Conservation (phyloP, 2,329 filamentous ascomycete genomes). For the Dendrostoma leiphaemia region DNA sequence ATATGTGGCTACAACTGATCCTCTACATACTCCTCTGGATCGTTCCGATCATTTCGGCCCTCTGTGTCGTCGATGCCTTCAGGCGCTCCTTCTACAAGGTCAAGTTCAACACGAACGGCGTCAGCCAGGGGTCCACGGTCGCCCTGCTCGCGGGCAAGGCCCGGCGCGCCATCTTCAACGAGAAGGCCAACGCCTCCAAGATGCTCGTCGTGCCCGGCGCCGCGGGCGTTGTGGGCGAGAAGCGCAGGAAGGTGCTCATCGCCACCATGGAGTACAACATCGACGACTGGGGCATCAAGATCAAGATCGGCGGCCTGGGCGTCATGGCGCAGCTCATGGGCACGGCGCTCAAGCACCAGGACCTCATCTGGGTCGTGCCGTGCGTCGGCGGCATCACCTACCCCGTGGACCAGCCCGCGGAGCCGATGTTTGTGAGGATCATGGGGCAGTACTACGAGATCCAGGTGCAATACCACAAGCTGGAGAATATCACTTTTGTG, state of each 20-base stretch:
- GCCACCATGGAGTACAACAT: constrained; percentile 62
- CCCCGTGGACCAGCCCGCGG: constrained; percentile 55
- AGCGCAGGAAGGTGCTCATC: constrained; percentile 24
- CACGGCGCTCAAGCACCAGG: constrained; percentile 61
- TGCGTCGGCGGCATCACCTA: constrained; percentile 66
- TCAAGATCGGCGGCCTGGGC: constrained; percentile 69
- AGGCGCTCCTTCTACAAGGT: constrained; percentile 50
- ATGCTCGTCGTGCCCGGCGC: constrained; percentile 10
- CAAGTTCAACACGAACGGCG: constrained; percentile 42
- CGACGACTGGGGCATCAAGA: constrained; percentile 67
- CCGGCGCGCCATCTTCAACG: not conserved
- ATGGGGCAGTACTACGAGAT: constrained; percentile 61
- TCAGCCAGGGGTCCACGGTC: constrained; percentile 12
- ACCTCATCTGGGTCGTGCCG: constrained; percentile 63
- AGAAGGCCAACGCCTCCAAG: constrained; percentile 46
- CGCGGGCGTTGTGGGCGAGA: constrained; percentile 17
- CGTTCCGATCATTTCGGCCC: constrained; percentile 50
- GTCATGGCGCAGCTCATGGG: constrained; percentile 72
- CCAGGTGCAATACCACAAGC: constrained; percentile 60
- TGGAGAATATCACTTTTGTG: constrained; percentile 67
- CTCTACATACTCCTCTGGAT: constrained; percentile 53
- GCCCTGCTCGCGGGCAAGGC: constrained; percentile 25
- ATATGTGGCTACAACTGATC: constrained; percentile 48
- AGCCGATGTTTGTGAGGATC: constrained; percentile 62
- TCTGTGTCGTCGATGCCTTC: constrained; percentile 51